These are phyloP conservation scores for Saussurea involucrata DNA, from an alignment of 129 eudicot genomes.

Conservation along the genomic window DNA sequence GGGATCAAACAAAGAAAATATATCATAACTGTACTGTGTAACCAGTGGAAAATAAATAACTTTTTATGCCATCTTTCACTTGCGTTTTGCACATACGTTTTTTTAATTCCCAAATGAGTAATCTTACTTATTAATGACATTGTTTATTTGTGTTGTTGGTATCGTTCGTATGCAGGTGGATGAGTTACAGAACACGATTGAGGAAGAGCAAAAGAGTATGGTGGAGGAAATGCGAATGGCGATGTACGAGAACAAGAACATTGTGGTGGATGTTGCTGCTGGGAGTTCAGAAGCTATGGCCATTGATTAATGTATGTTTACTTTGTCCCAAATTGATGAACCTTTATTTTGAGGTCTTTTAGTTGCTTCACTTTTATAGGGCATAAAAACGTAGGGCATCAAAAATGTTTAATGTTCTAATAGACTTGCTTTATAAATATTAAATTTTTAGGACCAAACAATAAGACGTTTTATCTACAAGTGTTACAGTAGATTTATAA, in stretches of 20 bases:
- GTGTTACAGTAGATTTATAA: background rate
- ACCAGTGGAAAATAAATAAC: too few relatives aligned
- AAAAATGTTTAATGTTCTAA: background rate
- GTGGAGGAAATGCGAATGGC: constrained; percentile 81
- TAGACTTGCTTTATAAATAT: background rate
- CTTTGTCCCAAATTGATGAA: background rate
- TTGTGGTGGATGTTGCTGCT: constrained; percentile 50
- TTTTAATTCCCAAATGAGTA: background rate
- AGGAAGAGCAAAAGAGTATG: constrained; percentile 81
- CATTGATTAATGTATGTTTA: constrained; percentile 47
- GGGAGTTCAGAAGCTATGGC: constrained; percentile 74
- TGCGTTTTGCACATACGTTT: too few relatives aligned
- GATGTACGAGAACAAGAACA: constrained; percentile 61
- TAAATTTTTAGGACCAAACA: background rate
- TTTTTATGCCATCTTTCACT: too few relatives aligned
- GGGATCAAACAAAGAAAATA: too few relatives aligned
- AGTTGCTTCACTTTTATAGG: background rate
- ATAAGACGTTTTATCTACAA: background rate
- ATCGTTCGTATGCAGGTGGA: constrained; percentile 56
- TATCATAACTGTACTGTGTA: too few relatives aligned
- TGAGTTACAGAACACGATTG: constrained; percentile 83
- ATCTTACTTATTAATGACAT: background rate
- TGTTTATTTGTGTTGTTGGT: background rate
- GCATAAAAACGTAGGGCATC: too few relatives aligned
- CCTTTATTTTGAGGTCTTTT: background rate